A percentile compares a stretch with the other conserved stretches of the same genome.
These are phyloP conservation scores for Irpex sp. DNA, from an alignment of 1,284 basidiomycete species.

Conservation along the genomic window DNA sequence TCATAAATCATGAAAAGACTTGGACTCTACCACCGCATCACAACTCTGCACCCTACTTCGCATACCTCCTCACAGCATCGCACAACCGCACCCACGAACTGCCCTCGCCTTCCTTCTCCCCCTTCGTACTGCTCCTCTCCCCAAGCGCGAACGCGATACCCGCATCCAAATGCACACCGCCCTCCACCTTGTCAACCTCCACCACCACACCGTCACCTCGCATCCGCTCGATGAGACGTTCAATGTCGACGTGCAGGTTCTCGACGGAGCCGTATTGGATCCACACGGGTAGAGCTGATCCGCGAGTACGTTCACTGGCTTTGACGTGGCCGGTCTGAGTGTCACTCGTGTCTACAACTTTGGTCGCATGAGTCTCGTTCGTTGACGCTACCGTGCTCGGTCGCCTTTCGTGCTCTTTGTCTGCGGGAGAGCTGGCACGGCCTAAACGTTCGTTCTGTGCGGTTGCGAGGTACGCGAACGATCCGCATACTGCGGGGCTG, in stretches of 20 bases:
- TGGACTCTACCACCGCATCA: no score
- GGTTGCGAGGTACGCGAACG: conserved; percentile 8
- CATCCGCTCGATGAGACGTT: conserved; percentile 7
- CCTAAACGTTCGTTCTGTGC: background rate
- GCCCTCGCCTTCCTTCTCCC: background rate
- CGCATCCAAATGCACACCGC: conserved; percentile 12
- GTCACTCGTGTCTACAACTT: no score
- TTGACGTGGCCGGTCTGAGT: no score
- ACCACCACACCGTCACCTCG: conserved; percentile 6
- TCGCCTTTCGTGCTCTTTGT: background rate
- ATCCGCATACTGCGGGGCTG: conserved; percentile 7
- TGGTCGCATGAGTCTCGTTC: no score
- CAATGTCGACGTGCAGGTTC: conserved; percentile 9
- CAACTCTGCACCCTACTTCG: background rate
- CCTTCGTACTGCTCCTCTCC: background rate
- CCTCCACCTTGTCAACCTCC: conserved; percentile 9
- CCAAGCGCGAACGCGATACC: conserved; percentile 11
- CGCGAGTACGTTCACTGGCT: background rate
- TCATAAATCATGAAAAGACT: no score
- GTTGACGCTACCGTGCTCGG: no score
- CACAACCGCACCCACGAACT: conserved; percentile 7
- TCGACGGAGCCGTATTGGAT: conserved; percentile 11
- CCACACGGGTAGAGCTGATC: background rate
- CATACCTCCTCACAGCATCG: conserved; percentile 8
- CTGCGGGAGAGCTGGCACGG: background rate